Percentiles rank a stretch among this genome's conserved stretches.
Evolutionary conservation across 139 green algal genomes (phyloP).

Genomic region (Zygnema circumcarinatum): DNA sequence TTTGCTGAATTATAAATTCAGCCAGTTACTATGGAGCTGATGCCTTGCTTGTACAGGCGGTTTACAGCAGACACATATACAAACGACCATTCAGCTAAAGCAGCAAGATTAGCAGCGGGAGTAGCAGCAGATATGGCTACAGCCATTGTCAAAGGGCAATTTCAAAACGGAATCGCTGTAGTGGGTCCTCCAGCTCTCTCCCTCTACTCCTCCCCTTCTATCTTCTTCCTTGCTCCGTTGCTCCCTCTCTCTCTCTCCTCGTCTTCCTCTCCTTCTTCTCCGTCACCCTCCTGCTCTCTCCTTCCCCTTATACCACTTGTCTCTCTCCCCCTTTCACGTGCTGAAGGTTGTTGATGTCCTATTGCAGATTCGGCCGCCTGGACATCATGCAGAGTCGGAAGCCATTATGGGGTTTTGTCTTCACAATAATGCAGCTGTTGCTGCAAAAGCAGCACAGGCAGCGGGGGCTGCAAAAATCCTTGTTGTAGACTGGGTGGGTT

Average conservation of each 20-base stretch:
- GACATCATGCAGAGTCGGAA: slow-evolving; percentile 74
- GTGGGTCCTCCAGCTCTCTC: slow-evolving; percentile 8
- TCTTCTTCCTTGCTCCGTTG: not conserved
- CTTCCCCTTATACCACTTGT: slow-evolving; percentile 14
- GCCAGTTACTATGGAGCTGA: not conserved
- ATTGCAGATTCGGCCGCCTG: slow-evolving; percentile 73
- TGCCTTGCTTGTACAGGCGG: slow-evolving; percentile 16
- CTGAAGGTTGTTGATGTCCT: not conserved
- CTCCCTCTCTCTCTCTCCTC: not conserved
- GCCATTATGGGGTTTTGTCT: slow-evolving; percentile 77
- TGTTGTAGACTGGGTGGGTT: slow-evolving; percentile 76
- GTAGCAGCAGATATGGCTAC: slow-evolving; percentile 13
- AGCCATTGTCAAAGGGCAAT: slow-evolving; percentile 13
- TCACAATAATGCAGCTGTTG: slow-evolving; percentile 75
- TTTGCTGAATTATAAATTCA: no score
- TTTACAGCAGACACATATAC: slow-evolving; percentile 57
- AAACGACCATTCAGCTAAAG: slow-evolving; percentile 26
- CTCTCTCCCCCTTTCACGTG: not conserved
- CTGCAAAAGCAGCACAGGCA: slow-evolving; percentile 49
- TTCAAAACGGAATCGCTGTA: slow-evolving; percentile 25
- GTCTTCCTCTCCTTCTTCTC: not conserved
- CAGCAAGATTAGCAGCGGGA: slow-evolving; percentile 51
- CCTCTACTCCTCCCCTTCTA: not conserved
- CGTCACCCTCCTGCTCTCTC: not conserved
- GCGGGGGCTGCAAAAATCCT: slow-evolving; percentile 68